Percentiles rank a stretch among this genome's conserved stretches.
Evolutionary conservation across 441 rosid genomes (phyloP).

Genomic region (Mallotus japonicus): DNA sequence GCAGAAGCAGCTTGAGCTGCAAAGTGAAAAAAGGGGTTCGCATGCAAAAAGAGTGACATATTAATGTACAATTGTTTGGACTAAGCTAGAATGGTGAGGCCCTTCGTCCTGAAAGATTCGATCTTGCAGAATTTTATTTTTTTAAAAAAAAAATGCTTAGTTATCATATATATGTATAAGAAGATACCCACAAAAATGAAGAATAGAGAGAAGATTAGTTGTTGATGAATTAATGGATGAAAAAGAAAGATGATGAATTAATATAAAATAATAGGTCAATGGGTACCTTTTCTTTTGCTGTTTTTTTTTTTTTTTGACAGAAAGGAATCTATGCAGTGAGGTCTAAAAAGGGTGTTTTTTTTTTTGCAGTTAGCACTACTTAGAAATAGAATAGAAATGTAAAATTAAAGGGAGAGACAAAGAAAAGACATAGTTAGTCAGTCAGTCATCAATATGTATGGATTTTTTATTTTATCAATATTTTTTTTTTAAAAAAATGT

Average conservation of each 20-base stretch:
- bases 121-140: too few relatives aligned
- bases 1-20: background rate
- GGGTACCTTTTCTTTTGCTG: constrained; percentile 17
- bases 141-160: background rate
- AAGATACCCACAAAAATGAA: too few relatives aligned
- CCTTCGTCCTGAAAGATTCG: constrained; percentile 36
- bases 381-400: background rate
- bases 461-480: too few relatives aligned
- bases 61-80: constrained; percentile 3
- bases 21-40: constrained; percentile 1
- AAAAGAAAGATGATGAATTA: constrained; percentile 11
- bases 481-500: too few relatives aligned
- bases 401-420: too few relatives aligned
- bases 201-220: too few relatives aligned
- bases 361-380: background rate
- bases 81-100: constrained; percentile 15
- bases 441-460: background rate
- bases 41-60: constrained; percentile 21
- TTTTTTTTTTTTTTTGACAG: constrained; percentile 3
- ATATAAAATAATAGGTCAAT: background rate
- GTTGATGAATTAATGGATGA: too few relatives aligned
- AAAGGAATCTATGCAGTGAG: constrained; percentile 25
- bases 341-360: background rate
- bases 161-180: background rate
- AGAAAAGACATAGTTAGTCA: background rate